These are phyloP conservation scores for Sequoia sempervirens DNA, from an alignment of 75 land plant genomes.

Conservation along the genomic window DNA sequence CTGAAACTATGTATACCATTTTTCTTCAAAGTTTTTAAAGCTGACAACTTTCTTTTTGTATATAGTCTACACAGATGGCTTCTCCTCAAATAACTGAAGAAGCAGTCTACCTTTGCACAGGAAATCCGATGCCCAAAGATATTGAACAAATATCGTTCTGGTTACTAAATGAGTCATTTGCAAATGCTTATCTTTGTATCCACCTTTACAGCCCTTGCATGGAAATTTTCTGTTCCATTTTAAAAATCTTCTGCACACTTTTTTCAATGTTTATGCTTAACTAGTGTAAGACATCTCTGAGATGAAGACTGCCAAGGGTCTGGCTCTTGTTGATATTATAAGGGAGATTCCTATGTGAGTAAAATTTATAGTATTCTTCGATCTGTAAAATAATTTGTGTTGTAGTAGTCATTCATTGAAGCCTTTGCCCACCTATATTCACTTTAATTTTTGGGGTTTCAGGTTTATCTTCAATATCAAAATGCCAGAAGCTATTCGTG, in stretches of 20 bases:
- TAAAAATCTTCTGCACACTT: conserved; percentile 1
- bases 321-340: conserved; percentile 86
- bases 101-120: conserved; percentile 95
- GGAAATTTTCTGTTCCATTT: background rate
- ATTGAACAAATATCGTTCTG: conserved; percentile 84
- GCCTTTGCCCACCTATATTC: background rate
- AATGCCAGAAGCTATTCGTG: conserved; percentile 83
- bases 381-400: background rate
- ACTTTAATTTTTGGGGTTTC: conserved; percentile 9
- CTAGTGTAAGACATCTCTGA: conserved; percentile 58
- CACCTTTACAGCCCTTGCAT: conserved; percentile 4
- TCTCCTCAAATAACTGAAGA: conserved; percentile 79
- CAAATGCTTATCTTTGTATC: conserved; percentile 58
- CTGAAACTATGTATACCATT: too few species aligned
- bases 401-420: background rate
- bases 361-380: background rate
- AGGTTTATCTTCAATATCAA: conserved; percentile 92
- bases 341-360: conserved; percentile 90
- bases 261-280: conserved; percentile 9
- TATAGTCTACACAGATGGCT: conserved; percentile 99
- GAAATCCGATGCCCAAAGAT: conserved; percentile 95
- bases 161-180: conserved; percentile 90
- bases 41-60: background rate
- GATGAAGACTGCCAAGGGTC: conserved; percentile 81
- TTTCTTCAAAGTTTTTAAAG: conserved; percentile 1